phyloP scores from a whole-genome alignment of 2,329 filamentous ascomycete species.

The Ophiocordyceps unilateralis region DNA sequence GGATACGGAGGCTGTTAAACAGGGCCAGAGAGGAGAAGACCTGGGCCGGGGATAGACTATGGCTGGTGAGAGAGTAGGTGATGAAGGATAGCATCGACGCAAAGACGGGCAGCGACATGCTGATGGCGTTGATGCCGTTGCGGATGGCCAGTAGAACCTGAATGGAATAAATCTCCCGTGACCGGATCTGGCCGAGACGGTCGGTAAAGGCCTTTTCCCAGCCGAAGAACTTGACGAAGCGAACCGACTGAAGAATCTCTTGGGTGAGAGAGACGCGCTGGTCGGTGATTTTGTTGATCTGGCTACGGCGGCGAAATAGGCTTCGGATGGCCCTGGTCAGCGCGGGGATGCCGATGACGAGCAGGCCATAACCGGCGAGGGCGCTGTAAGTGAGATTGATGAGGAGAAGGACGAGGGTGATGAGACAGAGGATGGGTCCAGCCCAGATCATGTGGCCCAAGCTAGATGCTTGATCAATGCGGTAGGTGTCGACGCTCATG shows the following conservation, averaged over 20 bases:
- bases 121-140: conserved; percentile 70
- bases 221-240: conserved; percentile 93
- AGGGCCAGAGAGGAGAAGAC: conserved; percentile 88
- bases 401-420: conserved; percentile 65
- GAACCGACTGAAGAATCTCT: conserved; percentile 77
- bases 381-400: conserved; percentile 85
- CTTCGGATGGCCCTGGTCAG: conserved; percentile 62
- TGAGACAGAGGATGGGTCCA: conserved; percentile 56
- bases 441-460: conserved; percentile 90
- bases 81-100: conserved; percentile 93
- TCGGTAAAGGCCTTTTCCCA: conserved; percentile 82
- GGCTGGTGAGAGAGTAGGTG: conserved; percentile 51
- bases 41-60: conserved; percentile 52
- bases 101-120: conserved; percentile 78
- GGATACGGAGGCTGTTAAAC: conserved; percentile 82
- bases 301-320: conserved; percentile 56
- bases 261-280: conserved; percentile 82
- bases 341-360: conserved; percentile 61
- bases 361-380: conserved; percentile 68
- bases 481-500: conserved; percentile 92
- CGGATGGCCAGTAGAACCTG: conserved; percentile 68
- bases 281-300: conserved; percentile 88
- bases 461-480: conserved; percentile 73
- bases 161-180: conserved; percentile 65
- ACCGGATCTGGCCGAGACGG: conserved; percentile 56